Percentiles rank a stretch among this genome's conserved stretches.
Evolutionary conservation across 225 moss, liverwort and hornwort species (phyloP).

Genomic region (Pleurozium schreberi): DNA sequence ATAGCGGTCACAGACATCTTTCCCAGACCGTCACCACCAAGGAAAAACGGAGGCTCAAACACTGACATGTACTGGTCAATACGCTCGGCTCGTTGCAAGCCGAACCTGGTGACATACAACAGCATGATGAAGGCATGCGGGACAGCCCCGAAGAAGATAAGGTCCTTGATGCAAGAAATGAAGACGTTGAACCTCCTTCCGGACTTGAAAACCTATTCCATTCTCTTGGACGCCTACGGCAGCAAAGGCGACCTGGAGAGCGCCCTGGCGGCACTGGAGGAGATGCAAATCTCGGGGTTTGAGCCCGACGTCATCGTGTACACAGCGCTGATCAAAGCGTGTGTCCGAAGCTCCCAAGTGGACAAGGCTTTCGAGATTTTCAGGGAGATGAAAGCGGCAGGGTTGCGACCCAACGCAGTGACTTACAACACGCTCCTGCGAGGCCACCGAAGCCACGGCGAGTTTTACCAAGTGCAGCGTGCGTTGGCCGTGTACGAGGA

Average conservation of each 20-base stretch:
- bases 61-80: background rate
- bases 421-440: constrained; percentile 78
- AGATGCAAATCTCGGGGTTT: constrained; percentile 48
- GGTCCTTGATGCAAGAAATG: constrained; percentile 62
- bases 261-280: constrained; percentile 26
- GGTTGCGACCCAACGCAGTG: constrained; percentile 75
- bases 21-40: background rate
- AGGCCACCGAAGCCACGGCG: constrained; percentile 51
- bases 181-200: constrained; percentile 33
- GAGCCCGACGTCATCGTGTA: constrained; percentile 60
- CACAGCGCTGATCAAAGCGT: constrained; percentile 87
- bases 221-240: constrained; percentile 65
- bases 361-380: constrained; percentile 74
- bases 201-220: constrained; percentile 73
- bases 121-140: constrained; percentile 75
- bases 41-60: background rate
- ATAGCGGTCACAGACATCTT: constrained; percentile 14
- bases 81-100: constrained; percentile 36
- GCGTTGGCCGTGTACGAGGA: constrained; percentile 87
- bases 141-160: constrained; percentile 29
- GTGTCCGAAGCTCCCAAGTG: constrained; percentile 46
- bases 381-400: constrained; percentile 57
- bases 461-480: constrained; percentile 65
- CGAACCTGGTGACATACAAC: constrained; percentile 82
- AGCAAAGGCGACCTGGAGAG: constrained; percentile 50